Conservation (phyloP, 306 rosid species). For the Leucaena leucocephala region DNA sequence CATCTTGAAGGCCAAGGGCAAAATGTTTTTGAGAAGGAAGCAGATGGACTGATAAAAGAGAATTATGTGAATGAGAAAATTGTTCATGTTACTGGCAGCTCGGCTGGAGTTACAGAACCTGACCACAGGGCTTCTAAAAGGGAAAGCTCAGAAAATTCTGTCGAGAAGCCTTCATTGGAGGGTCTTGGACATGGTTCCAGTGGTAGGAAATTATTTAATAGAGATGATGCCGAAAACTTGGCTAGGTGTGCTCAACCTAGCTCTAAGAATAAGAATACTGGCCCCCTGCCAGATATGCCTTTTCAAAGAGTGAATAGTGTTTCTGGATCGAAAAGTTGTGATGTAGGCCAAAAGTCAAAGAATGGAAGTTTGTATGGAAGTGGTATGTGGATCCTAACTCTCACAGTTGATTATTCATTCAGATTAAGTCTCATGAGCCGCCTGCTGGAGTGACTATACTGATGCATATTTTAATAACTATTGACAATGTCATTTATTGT, state of each 20-base stretch:
- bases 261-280: constrained; percentile 39
- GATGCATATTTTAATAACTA: background rate
- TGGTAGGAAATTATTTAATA: constrained; percentile 45
- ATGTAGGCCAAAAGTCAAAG: constrained; percentile 33
- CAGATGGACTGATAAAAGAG: constrained; percentile 33
- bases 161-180: constrained; percentile 32
- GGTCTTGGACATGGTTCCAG: constrained; percentile 17
- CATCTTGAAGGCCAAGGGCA: constrained; percentile 52
- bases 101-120: constrained; percentile 39
- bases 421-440: constrained; percentile 1
- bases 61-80: constrained; percentile 38
- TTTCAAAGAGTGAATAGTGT: constrained; percentile 30
- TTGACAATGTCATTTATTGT: constrained; percentile 27
- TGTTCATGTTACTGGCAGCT: constrained; percentile 20
- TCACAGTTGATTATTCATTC: background rate
- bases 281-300: constrained; percentile 21
- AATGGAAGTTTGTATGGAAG: constrained; percentile 24
- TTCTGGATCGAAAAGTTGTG: constrained; percentile 33
- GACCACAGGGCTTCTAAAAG: constrained; percentile 33
- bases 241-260: constrained; percentile 39
- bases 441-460: background rate
- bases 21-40: constrained; percentile 49
- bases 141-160: constrained; percentile 34
- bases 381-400: constrained; percentile 38
- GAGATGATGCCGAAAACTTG: constrained; percentile 66